Conservation (phyloP, 73 alveolate species). For the Uronychia setigera region DNA sequence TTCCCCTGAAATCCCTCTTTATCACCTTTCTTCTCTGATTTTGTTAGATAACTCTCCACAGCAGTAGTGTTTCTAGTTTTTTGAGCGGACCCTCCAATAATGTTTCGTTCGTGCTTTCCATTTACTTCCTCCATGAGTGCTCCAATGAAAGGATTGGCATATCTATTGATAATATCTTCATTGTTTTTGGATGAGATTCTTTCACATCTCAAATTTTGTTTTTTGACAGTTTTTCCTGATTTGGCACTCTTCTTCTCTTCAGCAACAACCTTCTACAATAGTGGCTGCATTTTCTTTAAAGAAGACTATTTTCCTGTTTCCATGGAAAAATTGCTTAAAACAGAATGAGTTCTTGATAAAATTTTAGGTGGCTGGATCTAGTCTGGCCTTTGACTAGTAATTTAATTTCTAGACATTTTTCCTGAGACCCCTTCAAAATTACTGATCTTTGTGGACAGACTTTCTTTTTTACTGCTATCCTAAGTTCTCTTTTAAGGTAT, state of each 20-base stretch:
- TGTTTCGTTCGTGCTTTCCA: neutral
- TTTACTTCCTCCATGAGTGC: neutral
- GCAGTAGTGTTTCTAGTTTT: neutral
- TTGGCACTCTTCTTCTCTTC: neutral
- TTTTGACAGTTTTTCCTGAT: neutral
- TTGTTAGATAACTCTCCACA: neutral
- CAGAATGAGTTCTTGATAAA: neutral
- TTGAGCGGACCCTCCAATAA: neutral
- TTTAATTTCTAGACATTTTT: neutral
- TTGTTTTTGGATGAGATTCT: neutral
- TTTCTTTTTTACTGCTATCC: too few relatives aligned
- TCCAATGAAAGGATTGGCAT: neutral
- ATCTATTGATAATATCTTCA: neutral
- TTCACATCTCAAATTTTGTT: neutral
- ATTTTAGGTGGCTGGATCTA: neutral
- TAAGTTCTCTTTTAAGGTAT: too few relatives aligned
- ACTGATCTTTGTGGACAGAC: too few relatives aligned
- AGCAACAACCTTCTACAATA: neutral
- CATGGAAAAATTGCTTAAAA: neutral
- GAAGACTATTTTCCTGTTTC: neutral
- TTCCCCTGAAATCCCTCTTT: too few relatives aligned
- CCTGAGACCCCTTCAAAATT: too few relatives aligned
- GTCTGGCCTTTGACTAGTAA: neutral
- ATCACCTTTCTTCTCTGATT: neutral
- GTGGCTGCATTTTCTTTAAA: neutral